Conservation (phyloP, 2,329 filamentous ascomycete species). For the Huntiella moniliformis region DNA sequence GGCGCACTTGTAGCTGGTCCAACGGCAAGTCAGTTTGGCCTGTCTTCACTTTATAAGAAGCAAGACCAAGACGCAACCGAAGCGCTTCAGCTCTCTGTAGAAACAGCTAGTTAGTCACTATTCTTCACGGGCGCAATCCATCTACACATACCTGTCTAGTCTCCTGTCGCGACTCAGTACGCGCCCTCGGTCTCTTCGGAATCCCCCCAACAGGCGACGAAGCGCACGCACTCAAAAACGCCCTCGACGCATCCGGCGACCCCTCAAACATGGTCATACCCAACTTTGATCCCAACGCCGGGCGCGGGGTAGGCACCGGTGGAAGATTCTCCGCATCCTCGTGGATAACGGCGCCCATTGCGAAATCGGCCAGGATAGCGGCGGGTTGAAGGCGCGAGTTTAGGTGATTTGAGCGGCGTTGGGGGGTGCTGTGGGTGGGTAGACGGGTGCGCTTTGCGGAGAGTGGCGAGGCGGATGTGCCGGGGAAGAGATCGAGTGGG, state of each 20-base stretch:
- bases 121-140: neutral
- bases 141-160: conserved; percentile 21
- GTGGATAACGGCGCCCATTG: neutral
- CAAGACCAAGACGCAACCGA: conserved; percentile 48
- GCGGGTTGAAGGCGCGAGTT: conserved; percentile 5
- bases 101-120: conserved; percentile 4
- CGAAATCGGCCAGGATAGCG: conserved; percentile 6
- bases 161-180: conserved; percentile 9
- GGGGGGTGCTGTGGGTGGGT: conserved; percentile 4
- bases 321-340: neutral
- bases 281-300: neutral
- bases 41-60: conserved; percentile 57
- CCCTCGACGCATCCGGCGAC: conserved; percentile 9
- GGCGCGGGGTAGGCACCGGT: neutral
- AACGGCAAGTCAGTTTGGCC: conserved; percentile 51
- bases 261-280: conserved; percentile 5
- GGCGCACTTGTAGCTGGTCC: conserved; percentile 33
- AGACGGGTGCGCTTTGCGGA: neutral
- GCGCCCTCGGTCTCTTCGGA: neutral
- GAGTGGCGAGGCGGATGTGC: neutral
- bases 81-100: conserved; percentile 44
- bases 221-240: conserved; percentile 8
- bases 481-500: conserved; percentile 5
- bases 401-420: neutral
- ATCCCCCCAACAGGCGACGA: conserved; percentile 2